These are phyloP conservation scores for Tetrahymena borealis DNA, from an alignment of 73 alveolate species.

Conservation along the genomic window DNA sequence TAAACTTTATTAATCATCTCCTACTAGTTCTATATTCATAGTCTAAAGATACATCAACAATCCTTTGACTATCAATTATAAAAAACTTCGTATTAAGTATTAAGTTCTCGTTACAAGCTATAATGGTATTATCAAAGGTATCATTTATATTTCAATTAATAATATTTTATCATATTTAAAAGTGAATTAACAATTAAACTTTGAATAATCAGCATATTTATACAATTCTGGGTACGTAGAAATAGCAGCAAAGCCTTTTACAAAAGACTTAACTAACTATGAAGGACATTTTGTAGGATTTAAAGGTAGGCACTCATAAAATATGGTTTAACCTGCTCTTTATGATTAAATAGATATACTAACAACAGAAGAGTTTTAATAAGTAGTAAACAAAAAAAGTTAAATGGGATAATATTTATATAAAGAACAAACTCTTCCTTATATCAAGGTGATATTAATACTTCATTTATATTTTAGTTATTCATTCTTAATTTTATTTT, in stretches of 20 bases:
- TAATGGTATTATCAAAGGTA: background rate
- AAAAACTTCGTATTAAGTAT: background rate
- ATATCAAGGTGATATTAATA: no score
- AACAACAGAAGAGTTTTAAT: background rate
- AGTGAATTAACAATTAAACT: background rate
- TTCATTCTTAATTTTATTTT: background rate
- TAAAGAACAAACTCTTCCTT: no score
- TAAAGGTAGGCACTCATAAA: background rate
- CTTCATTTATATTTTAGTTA: background rate
- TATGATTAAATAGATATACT: background rate
- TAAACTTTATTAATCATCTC: background rate
- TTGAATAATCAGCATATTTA: background rate
- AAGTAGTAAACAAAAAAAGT: no score
- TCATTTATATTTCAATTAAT: background rate
- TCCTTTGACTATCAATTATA: background rate
- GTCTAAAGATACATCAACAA: background rate
- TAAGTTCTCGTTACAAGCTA: background rate
- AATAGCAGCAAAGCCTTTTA: background rate
- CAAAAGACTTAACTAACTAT: background rate
- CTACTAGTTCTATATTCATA: background rate
- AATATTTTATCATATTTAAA: background rate
- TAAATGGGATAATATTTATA: no score
- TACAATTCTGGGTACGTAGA: background rate
- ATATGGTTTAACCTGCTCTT: background rate
- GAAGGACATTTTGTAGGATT: background rate